A percentile compares a stretch with the other conserved stretches of the same genome.
Conservation (phyloP, 768 basidiomycete genomes). For the Plicaturopsis crispa region DNA sequence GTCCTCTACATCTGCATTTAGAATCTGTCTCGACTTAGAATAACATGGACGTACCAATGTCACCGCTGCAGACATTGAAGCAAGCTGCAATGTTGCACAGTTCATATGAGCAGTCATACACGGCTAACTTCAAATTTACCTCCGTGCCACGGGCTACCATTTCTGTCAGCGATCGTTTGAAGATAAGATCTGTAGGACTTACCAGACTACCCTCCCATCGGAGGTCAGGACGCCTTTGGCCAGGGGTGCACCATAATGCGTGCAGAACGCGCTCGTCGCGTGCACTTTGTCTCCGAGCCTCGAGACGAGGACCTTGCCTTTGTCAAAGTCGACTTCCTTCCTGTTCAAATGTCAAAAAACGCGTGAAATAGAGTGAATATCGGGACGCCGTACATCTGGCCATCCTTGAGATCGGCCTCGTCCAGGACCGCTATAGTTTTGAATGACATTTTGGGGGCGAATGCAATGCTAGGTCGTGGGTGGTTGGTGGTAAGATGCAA, state of each 20-base stretch:
- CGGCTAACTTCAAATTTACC: too few species aligned
- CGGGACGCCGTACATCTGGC: constrained; percentile 36
- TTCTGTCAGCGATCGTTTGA: neutral
- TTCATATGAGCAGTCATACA: neutral
- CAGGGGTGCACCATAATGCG: constrained; percentile 87
- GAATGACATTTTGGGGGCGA: constrained; percentile 25
- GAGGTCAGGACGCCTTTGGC: constrained; percentile 74
- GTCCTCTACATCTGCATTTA: too few species aligned
- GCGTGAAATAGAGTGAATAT: neutral
- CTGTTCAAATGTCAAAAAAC: constrained; percentile 35
- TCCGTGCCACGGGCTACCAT: constrained; percentile 76
- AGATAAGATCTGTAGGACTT: constrained; percentile 14
- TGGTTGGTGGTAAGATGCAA: constrained; percentile 33
- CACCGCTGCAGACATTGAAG: constrained; percentile 80
- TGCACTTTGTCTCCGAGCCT: constrained; percentile 68
- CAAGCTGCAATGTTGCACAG: constrained; percentile 69
- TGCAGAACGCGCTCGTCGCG: constrained; percentile 81
- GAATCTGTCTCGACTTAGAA: too few species aligned
- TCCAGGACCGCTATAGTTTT: constrained; percentile 42
- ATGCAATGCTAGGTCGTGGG: constrained; percentile 26
- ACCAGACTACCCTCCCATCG: constrained; percentile 78
- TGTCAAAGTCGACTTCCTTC: constrained; percentile 78
- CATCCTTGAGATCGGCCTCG: constrained; percentile 41
- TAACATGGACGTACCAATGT: constrained; percentile 49
- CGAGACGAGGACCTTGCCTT: constrained; percentile 72